These are phyloP conservation scores for Lepidopterella palustris DNA, from an alignment of 495 filamentous ascomycete species.

Conservation along the genomic window DNA sequence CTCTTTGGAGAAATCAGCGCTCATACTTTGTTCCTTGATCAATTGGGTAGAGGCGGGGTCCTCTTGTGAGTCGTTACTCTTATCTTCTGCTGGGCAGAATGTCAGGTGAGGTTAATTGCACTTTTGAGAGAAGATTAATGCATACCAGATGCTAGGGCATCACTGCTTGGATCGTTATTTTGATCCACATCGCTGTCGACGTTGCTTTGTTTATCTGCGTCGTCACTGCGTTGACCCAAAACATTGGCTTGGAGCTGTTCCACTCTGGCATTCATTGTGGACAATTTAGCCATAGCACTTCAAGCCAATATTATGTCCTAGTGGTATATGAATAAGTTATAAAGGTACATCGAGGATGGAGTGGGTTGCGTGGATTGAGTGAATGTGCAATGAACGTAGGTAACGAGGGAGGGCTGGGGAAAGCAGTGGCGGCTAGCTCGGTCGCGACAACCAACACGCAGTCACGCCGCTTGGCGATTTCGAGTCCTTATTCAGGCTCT, in stretches of 20 bases:
- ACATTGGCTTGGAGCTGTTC: background rate
- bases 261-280: background rate
- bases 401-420: background rate
- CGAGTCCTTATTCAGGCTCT: background rate
- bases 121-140: too few species aligned
- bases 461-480: background rate
- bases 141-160: background rate
- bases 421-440: background rate
- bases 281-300: background rate
- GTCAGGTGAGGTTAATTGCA: background rate
- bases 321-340: too few species aligned
- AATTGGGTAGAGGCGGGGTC: conserved; percentile 1
- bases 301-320: too few species aligned
- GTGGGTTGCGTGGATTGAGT: too few species aligned
- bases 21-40: conserved; percentile 4
- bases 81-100: too few species aligned
- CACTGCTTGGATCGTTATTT: background rate
- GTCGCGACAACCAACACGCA: conserved; percentile 1
- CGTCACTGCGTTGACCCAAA: too few species aligned
- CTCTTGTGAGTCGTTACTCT: background rate
- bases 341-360: too few species aligned
- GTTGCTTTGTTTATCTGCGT: background rate
- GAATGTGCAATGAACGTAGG: background rate
- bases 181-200: background rate
- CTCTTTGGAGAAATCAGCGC: conserved; percentile 5